These are phyloP conservation scores for Canavalia ensiformis DNA, from an alignment of 306 rosid genomes.

Conservation along the genomic window DNA sequence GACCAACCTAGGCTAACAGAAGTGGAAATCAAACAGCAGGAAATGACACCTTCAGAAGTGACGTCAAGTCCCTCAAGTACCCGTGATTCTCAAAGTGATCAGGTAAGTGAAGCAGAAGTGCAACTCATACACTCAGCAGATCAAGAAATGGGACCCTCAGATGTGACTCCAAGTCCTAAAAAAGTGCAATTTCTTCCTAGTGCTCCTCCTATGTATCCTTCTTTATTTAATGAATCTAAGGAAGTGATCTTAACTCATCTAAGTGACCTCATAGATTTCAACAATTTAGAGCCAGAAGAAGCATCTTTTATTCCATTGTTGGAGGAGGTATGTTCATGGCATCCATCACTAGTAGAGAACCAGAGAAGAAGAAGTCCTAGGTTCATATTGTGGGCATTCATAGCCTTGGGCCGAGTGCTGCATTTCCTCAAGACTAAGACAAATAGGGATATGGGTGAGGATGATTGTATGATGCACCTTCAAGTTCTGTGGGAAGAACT, in stretches of 20 bases:
- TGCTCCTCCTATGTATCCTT: conserved; percentile 39
- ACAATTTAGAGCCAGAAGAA: conserved; percentile 1
- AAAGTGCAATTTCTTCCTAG: conserved; percentile 13
- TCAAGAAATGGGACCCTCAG: neutral
- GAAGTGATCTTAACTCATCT: conserved; percentile 11
- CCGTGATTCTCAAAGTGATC: conserved; percentile 6
- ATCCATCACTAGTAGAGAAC: conserved; percentile 42
- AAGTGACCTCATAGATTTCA: conserved; percentile 33
- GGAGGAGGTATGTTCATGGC: conserved; percentile 42
- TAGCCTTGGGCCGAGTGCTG: conserved; percentile 48
- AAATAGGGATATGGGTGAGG: conserved; percentile 15
- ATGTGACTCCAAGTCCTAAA: conserved; percentile 7
- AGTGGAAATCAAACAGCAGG: neutral
- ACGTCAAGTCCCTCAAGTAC: conserved; percentile 9
- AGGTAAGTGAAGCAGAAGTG: neutral
- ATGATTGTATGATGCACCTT: conserved; percentile 24
- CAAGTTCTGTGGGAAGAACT: conserved; percentile 50
- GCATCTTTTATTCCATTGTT: conserved; percentile 41
- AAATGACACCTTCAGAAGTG: conserved; percentile 18
- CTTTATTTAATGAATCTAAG: conserved; percentile 14
- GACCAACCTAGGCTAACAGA: neutral
- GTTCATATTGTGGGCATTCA: conserved; percentile 48
- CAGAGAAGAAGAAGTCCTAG: conserved; percentile 41
- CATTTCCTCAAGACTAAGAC: conserved; percentile 45
- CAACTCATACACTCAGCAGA: neutral